These are phyloP conservation scores for Phytopythium litorale DNA, from an alignment of 352 stramenopile species.

Conservation along the genomic window DNA sequence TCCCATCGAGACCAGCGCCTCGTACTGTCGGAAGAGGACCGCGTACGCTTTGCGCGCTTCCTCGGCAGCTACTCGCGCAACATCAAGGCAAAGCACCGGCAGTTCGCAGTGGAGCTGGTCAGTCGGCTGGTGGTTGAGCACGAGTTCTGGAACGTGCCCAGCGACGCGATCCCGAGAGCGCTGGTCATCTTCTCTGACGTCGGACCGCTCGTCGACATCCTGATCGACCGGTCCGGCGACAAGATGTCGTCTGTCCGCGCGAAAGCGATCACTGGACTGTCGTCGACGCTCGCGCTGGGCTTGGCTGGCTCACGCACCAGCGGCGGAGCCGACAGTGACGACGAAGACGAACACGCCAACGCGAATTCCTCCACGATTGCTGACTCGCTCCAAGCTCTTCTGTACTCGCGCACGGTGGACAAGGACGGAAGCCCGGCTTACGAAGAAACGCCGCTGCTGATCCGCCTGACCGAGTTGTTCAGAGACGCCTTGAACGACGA, in stretches of 20 bases:
- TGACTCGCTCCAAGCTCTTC: conserved; percentile 39
- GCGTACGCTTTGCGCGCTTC: conserved; percentile 57
- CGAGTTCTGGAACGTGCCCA: conserved; percentile 46
- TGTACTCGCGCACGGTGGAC: conserved; percentile 36
- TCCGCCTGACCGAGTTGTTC: conserved; percentile 66
- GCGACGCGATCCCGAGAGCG: conserved; percentile 25
- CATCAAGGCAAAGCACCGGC: conserved; percentile 66
- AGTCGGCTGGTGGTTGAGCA: conserved; percentile 62
- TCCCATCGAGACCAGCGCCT: conserved; percentile 4
- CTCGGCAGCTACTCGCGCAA: conserved; percentile 73
- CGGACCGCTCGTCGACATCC: conserved; percentile 53
- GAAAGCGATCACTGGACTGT: conserved; percentile 78
- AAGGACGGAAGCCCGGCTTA: conserved; percentile 23
- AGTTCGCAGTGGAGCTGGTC: conserved; percentile 79
- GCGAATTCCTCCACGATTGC: conserved; percentile 34
- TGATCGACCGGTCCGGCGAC: conserved; percentile 72
- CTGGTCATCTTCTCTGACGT: conserved; percentile 47
- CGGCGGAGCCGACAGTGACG: conserved; percentile 10
- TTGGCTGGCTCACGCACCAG: conserved; percentile 11
- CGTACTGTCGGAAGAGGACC: conserved; percentile 49
- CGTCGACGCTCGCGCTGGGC: conserved; percentile 48
- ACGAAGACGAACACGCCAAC: conserved; percentile 18
- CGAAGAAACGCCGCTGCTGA: conserved; percentile 65
- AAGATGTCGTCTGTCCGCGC: conserved; percentile 77
- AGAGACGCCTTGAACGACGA: conserved; percentile 70